Conservation (phyloP, 495 filamentous ascomycete genomes). For the Aspergillus saccharolyticus region DNA sequence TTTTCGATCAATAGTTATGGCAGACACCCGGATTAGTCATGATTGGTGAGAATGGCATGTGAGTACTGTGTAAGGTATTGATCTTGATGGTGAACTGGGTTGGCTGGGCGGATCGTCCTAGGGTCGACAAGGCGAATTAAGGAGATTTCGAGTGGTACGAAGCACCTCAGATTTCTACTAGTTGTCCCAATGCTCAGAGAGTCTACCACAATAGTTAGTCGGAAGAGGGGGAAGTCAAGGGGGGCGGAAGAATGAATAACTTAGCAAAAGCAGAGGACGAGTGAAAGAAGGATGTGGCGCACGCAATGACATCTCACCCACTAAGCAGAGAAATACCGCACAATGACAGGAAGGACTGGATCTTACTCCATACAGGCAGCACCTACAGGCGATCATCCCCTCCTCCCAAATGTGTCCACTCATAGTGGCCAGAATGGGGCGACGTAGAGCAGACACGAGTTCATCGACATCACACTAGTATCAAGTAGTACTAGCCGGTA, state of each 20-base stretch:
- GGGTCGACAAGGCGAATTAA: neutral
- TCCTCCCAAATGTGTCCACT: constrained; percentile 8
- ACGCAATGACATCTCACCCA: constrained; percentile 8
- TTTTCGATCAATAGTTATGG: neutral
- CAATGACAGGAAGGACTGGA: constrained; percentile 12
- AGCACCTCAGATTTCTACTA: neutral
- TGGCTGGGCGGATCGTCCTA: neutral
- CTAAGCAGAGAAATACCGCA: constrained; percentile 14
- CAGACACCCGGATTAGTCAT: neutral
- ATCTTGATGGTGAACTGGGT: neutral
- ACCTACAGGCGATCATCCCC: constrained; percentile 16
- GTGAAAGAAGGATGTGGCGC: constrained; percentile 7
- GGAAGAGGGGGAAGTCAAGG: neutral
- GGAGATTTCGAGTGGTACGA: neutral
- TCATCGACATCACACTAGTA: constrained; percentile 10
- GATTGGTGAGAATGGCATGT: too few relatives aligned
- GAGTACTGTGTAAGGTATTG: too few relatives aligned
- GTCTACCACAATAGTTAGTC: neutral
- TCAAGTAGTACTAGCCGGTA: constrained; percentile 14
- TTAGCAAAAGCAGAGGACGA: neutral
- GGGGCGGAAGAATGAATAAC: neutral
- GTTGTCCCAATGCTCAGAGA: neutral
- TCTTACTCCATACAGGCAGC: neutral
- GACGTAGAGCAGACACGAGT: constrained; percentile 17
- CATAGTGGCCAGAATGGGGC: constrained; percentile 15